Base-by-base conservation (phyloP, 805 yeast genomes). In the Starmerella vitae region DNA sequence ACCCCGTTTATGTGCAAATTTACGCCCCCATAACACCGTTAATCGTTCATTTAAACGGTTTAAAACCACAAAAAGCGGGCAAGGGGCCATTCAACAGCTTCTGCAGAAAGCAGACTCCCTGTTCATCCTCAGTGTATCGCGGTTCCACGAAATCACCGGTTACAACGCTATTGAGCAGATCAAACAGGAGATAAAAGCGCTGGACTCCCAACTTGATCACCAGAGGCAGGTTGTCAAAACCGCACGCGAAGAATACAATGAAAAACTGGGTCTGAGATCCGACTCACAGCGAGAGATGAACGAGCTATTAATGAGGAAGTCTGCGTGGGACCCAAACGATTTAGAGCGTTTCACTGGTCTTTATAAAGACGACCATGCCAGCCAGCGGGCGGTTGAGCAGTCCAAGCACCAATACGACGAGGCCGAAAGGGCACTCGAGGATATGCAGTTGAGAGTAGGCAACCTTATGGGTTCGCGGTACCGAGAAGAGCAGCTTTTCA, bases 401-500 rank as follows among this genome's bases (percentile, higher is more conserved):
- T 62, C 82, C 1, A 67, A 67, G 36, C 53, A 55, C 2, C 94
- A 78, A 43, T 57, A 61, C 18, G 62, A 62, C 2, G 62, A 78
- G 1, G 70, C 72, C 32, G 48, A 47, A 8, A 50, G 54, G 9
- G 56, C 59, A 34, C 80, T 78, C 30, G 94, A 85, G 40, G 75
- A 75, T 8, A 58, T 77, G 15, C 88, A 80, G 48, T 68, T 74
- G 39, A 71, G 68, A 41, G 61, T 85, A 34, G 76, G 84, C 14
- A 76, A 76, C 41, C 77, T 82, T 43, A 91, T 91, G 14, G 65
- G 88, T 53, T 76, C 85, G 2, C 65, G 97, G 49, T 91, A 91
- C 53, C 94, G 88, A 46, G 97, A 91, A 57, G 99, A 91, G 54
- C 97, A 91, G 59, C 74, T 91, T 6, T 91, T 98, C 97, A 83